These are phyloP conservation scores for Globisporangium barbulae DNA, from an alignment of 352 stramenopile genomes.

Conservation along the genomic window DNA sequence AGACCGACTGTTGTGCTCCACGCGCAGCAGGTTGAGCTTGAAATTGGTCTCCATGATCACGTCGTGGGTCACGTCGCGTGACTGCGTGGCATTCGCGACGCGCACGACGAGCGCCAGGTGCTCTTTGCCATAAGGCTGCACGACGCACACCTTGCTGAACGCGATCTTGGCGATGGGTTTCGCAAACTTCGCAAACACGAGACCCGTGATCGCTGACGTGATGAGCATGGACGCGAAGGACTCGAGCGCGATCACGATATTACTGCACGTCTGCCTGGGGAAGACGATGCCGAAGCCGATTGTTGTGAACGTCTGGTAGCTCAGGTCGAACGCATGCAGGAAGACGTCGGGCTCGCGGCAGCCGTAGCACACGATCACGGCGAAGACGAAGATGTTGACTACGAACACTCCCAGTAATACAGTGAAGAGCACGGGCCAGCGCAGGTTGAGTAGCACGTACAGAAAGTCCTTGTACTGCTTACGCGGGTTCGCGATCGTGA, in stretches of 20 bases:
- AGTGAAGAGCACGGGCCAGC: constrained; percentile 66
- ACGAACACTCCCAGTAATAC: constrained; percentile 62
- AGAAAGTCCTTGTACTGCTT: constrained; percentile 80
- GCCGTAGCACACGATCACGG: constrained; percentile 33
- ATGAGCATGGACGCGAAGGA: constrained; percentile 83
- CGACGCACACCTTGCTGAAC: constrained; percentile 74
- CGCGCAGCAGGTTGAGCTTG: constrained; percentile 73
- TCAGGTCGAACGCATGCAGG: constrained; percentile 66
- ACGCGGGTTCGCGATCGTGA: constrained; percentile 58
- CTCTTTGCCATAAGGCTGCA: constrained; percentile 74
- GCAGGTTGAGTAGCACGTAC: constrained; percentile 82
- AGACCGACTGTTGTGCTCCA: constrained; percentile 41
- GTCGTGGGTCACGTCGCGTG: constrained; percentile 73
- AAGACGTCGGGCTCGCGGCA: constrained; percentile 57
- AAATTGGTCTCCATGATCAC: constrained; percentile 84
- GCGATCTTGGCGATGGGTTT: constrained; percentile 75
- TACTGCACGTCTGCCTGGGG: constrained; percentile 58
- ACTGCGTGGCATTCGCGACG: constrained; percentile 78
- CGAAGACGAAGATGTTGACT: constrained; percentile 63
- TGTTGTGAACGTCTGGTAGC: constrained; percentile 85
- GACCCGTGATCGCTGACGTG: constrained; percentile 72
- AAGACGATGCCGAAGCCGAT: constrained; percentile 83
- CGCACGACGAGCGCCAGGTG: constrained; percentile 74
- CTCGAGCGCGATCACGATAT: constrained; percentile 68
- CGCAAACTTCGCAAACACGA: constrained; percentile 84